Evolutionary conservation across 352 stramenopile genomes (phyloP).

Genomic region (Globisporangium acanthophoron): DNA sequence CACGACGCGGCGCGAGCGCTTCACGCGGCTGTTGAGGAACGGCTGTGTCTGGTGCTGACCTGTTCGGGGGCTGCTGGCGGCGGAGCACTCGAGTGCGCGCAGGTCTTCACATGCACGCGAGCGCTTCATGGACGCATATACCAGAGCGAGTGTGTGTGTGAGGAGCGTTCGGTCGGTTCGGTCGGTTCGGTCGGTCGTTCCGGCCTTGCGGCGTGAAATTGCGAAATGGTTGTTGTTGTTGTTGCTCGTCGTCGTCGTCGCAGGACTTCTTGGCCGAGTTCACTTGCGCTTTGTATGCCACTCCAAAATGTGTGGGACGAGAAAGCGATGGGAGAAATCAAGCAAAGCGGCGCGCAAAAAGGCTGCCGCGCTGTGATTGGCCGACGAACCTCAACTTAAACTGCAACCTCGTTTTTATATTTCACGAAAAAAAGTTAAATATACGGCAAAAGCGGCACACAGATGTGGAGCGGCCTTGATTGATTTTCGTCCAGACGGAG

Average conservation of each 20-base stretch:
- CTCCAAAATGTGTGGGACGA: slow-evolving; percentile 2
- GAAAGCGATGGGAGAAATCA: slow-evolving; percentile 8
- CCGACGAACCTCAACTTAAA: neutral
- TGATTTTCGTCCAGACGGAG: too few relatives aligned
- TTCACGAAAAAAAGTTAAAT: neutral
- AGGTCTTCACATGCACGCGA: slow-evolving; percentile 68
- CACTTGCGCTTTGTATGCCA: neutral
- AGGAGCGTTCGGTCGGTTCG: neutral
- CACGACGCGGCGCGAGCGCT: slow-evolving; percentile 11
- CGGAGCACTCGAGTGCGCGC: slow-evolving; percentile 37
- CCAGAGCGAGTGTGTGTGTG: neutral
- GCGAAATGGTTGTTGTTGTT: neutral
- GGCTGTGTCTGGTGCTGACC: neutral
- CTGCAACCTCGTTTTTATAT: neutral
- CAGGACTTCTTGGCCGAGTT: neutral
- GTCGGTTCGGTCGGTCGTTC: slow-evolving; percentile 2
- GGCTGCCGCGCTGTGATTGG: neutral
- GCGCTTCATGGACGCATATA: slow-evolving; percentile 45
- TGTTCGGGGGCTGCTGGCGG: neutral
- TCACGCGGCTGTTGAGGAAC: slow-evolving; percentile 1
- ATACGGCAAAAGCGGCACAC: too few relatives aligned
- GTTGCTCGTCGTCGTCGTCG: slow-evolving; percentile 2
- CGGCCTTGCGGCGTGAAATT: neutral
- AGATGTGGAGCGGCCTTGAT: too few relatives aligned
- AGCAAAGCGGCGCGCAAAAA: slow-evolving; percentile 8